Evolutionary conservation across 1,139 yeast species (phyloP), one percentile per base, ranked within the genome.

Genomic region (Pichia sp.): DNA sequence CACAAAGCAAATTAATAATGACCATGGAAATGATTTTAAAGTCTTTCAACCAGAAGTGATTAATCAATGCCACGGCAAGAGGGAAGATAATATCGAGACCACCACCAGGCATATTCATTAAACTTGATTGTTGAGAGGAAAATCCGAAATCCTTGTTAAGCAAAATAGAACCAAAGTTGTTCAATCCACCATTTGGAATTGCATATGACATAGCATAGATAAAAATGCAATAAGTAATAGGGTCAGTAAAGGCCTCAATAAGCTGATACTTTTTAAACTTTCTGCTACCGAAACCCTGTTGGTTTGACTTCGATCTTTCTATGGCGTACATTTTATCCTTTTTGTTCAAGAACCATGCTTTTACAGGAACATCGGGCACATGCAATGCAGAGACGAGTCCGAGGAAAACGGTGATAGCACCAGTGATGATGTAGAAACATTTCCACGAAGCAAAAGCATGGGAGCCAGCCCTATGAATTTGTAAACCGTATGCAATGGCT

Each of bases 401-500:
- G 3, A 77, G 57, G 17, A 73, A 59, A 3, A 78, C 68, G 1
- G 82, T 74, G 50, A 76, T 69, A 20, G 70, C 65, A 38, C 83
- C 83, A 29, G 77, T 75, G 24, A 77, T 66, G 30, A 77, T 65
- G 65, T 75, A 78, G 20, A 77, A 63, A 5, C 75, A 58, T 61
- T 72, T 75, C 83, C 83, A 79, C 1, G 70, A 74, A 2, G 64
- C 72, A 20, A 74, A 61, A 2, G 38, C 10, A 36, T 53, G 56
- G 16, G 33, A 12, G n/a, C 67, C 64, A 43, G 65, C 71, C 51
- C 70, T 72, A 55, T 72, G 65, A 8, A 51, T 58, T 17, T 70
- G 72, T 44, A 78, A 70, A 31, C 80, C 83, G 63, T 78, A 80
- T 0, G 84, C 82, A 52, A 80, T 73, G n/a, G 76, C 68, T 5